Evolutionary conservation across 129 eudicot species (phyloP).

Genomic region (Tagetes erecta): DNA sequence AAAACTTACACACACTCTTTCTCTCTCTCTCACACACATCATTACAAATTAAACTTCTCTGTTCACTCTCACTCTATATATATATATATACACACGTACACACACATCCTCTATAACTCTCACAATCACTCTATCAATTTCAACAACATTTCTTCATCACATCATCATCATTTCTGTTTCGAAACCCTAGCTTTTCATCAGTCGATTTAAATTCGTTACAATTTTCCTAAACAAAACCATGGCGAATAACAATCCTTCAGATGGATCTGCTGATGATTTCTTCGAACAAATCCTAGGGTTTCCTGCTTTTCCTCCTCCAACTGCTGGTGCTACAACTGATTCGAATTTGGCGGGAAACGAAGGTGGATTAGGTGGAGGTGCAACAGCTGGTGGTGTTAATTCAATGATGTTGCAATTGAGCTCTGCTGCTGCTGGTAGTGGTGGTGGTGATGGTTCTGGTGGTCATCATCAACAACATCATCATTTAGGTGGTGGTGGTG

Average conservation of each 20-base stretch:
- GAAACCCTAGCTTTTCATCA: conserved; percentile 27
- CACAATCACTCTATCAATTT: background rate
- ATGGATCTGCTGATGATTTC: conserved; percentile 78
- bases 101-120: conserved; percentile 6
- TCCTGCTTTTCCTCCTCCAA: conserved; percentile 19
- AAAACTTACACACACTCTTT: background rate
- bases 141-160: no score
- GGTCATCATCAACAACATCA: conserved; percentile 36
- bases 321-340: no score
- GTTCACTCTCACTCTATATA: conserved; percentile 16
- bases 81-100: background rate
- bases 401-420: conserved; percentile 87
- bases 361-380: conserved; percentile 30
- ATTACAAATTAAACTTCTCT: conserved; percentile 10
- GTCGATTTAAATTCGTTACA: conserved; percentile 9
- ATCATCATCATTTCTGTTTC: background rate
- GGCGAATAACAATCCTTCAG: conserved; percentile 84
- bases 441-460: conserved; percentile 47
- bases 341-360: conserved; percentile 62
- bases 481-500: conserved; percentile 36
- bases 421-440: conserved; percentile 62
- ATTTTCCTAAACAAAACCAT: conserved; percentile 24
- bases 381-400: conserved; percentile 30
- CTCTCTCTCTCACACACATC: conserved; percentile 9
- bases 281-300: conserved; percentile 85